Percentiles rank a stretch among this genome's conserved stretches.
phyloP scores from a whole-genome alignment of 257 asterid genomes.

The Henckelia pumila region DNA sequence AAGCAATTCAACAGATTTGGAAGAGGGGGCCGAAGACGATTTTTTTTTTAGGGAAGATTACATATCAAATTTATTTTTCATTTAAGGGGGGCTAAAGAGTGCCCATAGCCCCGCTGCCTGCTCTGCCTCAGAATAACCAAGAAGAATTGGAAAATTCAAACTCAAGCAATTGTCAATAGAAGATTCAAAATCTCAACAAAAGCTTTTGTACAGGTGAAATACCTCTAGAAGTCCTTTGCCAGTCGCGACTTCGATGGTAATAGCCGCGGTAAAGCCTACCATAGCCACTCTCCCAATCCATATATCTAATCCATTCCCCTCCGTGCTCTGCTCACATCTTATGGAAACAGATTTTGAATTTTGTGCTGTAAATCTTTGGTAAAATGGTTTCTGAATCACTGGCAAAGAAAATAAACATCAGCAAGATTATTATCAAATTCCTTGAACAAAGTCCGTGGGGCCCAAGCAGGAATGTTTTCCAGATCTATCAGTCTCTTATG shows the following conservation, averaged over 20 bases:
- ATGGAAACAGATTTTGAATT: conserved; percentile 40
- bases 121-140: not conserved
- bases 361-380: conserved; percentile 24
- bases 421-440: not conserved
- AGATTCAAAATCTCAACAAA: conserved; percentile 6
- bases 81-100: too few species aligned
- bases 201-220: not conserved
- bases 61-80: not conserved
- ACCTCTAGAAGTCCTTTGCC: conserved; percentile 73
- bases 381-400: conserved; percentile 40
- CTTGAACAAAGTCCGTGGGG: not conserved
- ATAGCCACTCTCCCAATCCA: conserved; percentile 92
- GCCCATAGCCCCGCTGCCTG: not conserved
- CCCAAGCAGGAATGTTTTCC: not conserved
- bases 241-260: conserved; percentile 68
- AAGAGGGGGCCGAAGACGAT: not conserved
- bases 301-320: conserved; percentile 56
- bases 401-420: conserved; percentile 19
- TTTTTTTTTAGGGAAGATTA: too few species aligned
- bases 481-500: not conserved
- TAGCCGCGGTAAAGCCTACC: conserved; percentile 75
- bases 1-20: too few species aligned
- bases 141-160: not conserved
- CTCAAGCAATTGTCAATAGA: not conserved
- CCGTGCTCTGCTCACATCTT: conserved; percentile 75